phyloP scores from a whole-genome alignment of 257 asterid genomes.

The Solanum sparsipilum region DNA sequence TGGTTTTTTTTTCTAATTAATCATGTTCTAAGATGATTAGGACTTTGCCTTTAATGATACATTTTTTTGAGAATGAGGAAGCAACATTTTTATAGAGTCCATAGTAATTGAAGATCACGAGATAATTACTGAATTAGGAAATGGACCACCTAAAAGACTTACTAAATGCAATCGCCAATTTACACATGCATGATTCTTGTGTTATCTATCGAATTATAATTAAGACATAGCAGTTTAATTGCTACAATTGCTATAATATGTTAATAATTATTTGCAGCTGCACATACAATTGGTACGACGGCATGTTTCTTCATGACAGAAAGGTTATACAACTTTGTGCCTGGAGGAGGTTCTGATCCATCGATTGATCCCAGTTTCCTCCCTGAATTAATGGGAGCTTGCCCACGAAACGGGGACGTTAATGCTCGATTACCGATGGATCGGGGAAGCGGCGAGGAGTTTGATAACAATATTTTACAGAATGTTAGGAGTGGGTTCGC shows the following conservation, averaged over 20 bases:
- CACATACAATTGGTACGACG: conserved; percentile 77
- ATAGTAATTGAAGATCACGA: neutral
- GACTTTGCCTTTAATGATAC: neutral
- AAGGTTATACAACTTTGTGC: conserved; percentile 53
- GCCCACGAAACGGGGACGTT: conserved; percentile 43
- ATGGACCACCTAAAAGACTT: neutral
- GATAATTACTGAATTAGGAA: neutral
- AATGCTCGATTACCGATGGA: conserved; percentile 55
- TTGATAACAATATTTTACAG: conserved; percentile 45
- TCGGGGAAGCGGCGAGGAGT: conserved; percentile 30
- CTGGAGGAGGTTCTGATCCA: conserved; percentile 54
- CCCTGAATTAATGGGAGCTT: conserved; percentile 41
- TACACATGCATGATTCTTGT: neutral
- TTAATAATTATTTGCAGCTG: conserved; percentile 26
- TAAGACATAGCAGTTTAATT: neutral
- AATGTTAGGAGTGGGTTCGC: conserved; percentile 64
- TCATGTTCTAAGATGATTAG: neutral
- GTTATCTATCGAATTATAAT: neutral
- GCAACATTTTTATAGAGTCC: neutral
- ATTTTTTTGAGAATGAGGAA: neutral
- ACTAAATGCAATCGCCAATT: neutral
- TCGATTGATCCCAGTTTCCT: conserved; percentile 48
- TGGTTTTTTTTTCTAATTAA: neutral
- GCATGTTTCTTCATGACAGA: conserved; percentile 90
- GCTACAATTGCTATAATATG: neutral